These are phyloP conservation scores for Tolypocladium album DNA, from an alignment of 2,329 filamentous ascomycete genomes.

Conservation along the genomic window DNA sequence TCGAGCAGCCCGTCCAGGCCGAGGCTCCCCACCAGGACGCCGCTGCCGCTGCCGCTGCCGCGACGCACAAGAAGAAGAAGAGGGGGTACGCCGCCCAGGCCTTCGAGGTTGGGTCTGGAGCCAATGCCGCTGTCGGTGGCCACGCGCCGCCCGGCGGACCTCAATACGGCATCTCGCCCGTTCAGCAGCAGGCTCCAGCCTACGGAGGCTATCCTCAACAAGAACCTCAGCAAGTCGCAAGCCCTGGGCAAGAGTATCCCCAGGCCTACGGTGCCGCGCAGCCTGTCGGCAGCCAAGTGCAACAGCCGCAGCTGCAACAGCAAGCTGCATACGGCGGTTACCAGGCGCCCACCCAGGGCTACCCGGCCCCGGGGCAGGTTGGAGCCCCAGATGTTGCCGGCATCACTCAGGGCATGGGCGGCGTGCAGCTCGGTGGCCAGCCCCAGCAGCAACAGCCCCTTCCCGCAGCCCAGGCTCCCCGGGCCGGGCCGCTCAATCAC, in stretches of 20 bases:
- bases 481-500: conserved; percentile 60
- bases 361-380: conserved; percentile 31
- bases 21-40: conserved; percentile 15
- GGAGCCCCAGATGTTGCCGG: conserved; percentile 47
- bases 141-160: conserved; percentile 27
- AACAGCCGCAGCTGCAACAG: conserved; percentile 10
- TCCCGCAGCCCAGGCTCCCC: conserved; percentile 24
- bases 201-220: conserved; percentile 53
- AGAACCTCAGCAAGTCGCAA: conserved; percentile 27
- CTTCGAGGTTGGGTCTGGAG: conserved; percentile 83
- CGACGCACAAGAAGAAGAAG: conserved; percentile 71
- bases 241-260: conserved; percentile 29
- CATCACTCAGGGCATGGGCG: conserved; percentile 75
- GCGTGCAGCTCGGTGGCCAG: conserved; percentile 62
- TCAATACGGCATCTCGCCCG: conserved; percentile 35
- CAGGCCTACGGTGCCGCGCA: conserved; percentile 34
- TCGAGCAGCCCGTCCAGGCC: conserved; percentile 26
- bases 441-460: conserved; percentile 33
- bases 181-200: conserved; percentile 27
- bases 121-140: conserved; percentile 57
- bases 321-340: conserved; percentile 28
- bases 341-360: conserved; percentile 48
- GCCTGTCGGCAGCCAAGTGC: conserved; percentile 15
- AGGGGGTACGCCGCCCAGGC: conserved; percentile 88
- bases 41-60: conserved; percentile 21